Evolutionary conservation across 192 early-diverging fungal genomes (phyloP), one percentile per base, ranked within the genome.

Genomic region (Backusella macrospora): DNA sequence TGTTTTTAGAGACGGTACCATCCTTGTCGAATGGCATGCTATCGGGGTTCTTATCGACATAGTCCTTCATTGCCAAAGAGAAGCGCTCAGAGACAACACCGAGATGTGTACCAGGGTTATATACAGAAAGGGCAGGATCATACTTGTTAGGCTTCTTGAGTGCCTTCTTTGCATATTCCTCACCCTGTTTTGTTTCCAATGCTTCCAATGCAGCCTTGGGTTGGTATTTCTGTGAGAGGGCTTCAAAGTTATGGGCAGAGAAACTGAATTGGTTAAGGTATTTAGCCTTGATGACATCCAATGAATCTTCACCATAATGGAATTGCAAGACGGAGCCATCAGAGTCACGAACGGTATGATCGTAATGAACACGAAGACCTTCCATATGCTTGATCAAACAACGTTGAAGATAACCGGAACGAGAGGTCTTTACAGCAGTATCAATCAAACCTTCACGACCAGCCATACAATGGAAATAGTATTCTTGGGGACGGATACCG

Each of bases 371-470:
- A 55, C 83, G 84, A 55, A 99, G 85, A 62, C 96, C 95, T 87
- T 99, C 98, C 79, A 99, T 81, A 74, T 97, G 96, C 88, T 99
- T 99, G 79, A 99, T 97, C 72, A 99, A 87, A 86, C 98, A 99
- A 78, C 98, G 94, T 82, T 99, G 98, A 72, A 99, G 83, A 79
- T 99, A 99, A 40, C 98, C 98, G 15, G 98, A 99, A 72, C 96
- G 92, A 59, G 97, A 96, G 0, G 98, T 99, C 86, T 99, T 99
- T 81, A 99, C 98, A 71, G 98, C 98, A 8, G 98, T 99, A 86
- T 99, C 98, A 70, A 99, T 99, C n/a, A 99, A 85, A 72, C 98
- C 98, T 87, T 99, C 98, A 83, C 98, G 93, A 77, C 98, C 98
- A 71, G 97, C 97, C 98, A 99, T 99, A 77, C 96, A 92, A 83